Conservation (phyloP, 2,329 filamentous ascomycete genomes). For the Leptographium radiaticola region DNA sequence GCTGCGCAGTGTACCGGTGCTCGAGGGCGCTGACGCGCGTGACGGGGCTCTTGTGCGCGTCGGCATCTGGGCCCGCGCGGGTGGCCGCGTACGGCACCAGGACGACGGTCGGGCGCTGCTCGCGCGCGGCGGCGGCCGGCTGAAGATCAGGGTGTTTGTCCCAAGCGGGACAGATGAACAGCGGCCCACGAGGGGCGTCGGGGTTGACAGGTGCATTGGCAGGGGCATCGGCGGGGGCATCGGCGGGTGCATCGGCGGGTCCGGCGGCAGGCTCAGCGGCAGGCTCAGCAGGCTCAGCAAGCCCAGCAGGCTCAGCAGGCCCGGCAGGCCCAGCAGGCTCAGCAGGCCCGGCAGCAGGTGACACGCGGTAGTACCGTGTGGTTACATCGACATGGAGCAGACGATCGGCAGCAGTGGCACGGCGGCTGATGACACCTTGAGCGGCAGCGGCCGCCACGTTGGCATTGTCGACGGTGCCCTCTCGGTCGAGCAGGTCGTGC, state of each 20-base stretch:
- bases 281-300: too few relatives aligned
- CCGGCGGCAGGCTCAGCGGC: too few relatives aligned
- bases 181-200: conserved; percentile 20
- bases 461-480: conserved; percentile 21
- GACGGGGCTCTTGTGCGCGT: conserved; percentile 8
- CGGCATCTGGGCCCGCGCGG: background rate
- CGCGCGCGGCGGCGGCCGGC: conserved; percentile 28
- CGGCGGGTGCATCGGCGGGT: background rate
- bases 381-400: conserved; percentile 34
- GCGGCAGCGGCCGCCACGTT: conserved; percentile 15
- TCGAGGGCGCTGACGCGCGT: conserved; percentile 22
- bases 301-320: too few relatives aligned
- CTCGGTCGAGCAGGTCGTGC: conserved; percentile 31
- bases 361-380: conserved; percentile 37
- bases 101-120: conserved; percentile 28
- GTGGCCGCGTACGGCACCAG: conserved; percentile 14
- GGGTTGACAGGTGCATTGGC: background rate
- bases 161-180: conserved; percentile 41
- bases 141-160: conserved; percentile 30
- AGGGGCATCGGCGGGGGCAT: background rate
- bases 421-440: conserved; percentile 23
- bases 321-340: too few relatives aligned
- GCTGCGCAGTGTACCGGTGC: conserved; percentile 12
- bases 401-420: conserved; percentile 14
- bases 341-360: background rate